A percentile compares a stretch with the other conserved stretches of the same genome.
Evolutionary conservation across 2,329 filamentous ascomycete genomes (phyloP).

Genomic region (Pseudocercospora ulei): DNA sequence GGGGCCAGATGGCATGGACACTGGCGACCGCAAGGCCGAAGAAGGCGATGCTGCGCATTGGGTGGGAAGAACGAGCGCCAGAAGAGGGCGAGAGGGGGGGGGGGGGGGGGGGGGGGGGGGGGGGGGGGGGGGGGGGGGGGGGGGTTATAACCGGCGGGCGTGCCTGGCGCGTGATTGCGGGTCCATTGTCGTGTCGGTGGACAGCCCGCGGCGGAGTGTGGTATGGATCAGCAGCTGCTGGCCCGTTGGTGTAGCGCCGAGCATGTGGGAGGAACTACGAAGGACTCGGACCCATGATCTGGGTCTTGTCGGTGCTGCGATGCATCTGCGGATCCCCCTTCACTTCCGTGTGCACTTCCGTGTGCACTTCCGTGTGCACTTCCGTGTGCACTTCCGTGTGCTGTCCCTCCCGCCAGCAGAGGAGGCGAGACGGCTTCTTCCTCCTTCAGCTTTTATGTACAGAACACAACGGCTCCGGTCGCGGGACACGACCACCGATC

Average conservation of each 20-base stretch:
- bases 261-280: neutral
- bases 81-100: neutral
- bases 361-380: too few relatives aligned
- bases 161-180: slow-evolving; percentile 3
- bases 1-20: slow-evolving; percentile 39
- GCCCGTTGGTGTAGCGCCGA: slow-evolving; percentile 4
- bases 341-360: too few relatives aligned
- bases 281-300: neutral
- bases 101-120: neutral
- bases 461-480: slow-evolving; percentile 3
- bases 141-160: slow-evolving; percentile 2
- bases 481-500: slow-evolving; percentile 4
- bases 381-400: too few relatives aligned
- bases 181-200: slow-evolving; percentile 13
- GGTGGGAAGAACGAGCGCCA: neutral
- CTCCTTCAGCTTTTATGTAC: too few relatives aligned
- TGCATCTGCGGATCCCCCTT: slow-evolving; percentile 4
- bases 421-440: too few relatives aligned
- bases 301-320: slow-evolving; percentile 1
- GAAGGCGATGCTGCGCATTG: slow-evolving; percentile 15
- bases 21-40: slow-evolving; percentile 19
- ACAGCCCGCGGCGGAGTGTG: slow-evolving; percentile 2
- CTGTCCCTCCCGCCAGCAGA: too few relatives aligned
- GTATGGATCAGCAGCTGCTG: slow-evolving; percentile 9
- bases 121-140: neutral